A percentile compares a stretch with the other conserved stretches of the same genome.
phyloP scores from a whole-genome alignment of 805 yeast species.

The Cyberlindnera bimundalis region DNA sequence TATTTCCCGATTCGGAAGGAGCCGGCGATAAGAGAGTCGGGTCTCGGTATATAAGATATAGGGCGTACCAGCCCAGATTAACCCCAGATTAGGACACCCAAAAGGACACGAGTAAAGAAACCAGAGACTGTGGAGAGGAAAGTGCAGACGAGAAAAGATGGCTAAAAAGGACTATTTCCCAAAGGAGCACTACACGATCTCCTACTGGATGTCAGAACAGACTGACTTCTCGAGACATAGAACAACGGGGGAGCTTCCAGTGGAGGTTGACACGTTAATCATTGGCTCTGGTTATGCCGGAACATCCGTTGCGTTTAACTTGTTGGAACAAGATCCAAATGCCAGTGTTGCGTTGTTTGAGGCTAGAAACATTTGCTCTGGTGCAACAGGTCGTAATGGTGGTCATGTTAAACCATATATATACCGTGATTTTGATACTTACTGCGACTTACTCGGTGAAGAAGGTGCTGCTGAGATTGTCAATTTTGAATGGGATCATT shows the following conservation, averaged over 20 bases:
- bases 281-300: conserved; percentile 48
- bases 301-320: conserved; percentile 36
- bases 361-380: conserved; percentile 39
- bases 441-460: conserved; percentile 14
- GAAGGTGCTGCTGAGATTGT: conserved; percentile 34
- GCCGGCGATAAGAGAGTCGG: no score
- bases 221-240: conserved; percentile 17
- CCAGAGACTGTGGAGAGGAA: no score
- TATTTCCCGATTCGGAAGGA: no score
- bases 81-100: no score
- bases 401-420: conserved; percentile 43
- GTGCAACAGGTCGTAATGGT: conserved; percentile 49
- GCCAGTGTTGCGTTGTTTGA: conserved; percentile 34
- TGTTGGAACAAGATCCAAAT: conserved; percentile 28
- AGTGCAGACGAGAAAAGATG: no score
- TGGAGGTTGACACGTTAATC: conserved; percentile 36
- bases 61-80: no score
- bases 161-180: conserved; percentile 17
- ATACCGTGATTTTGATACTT: conserved; percentile 11
- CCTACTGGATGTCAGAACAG: conserved; percentile 20
- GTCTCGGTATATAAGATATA: no score
- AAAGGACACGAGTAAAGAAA: no score
- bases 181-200: conserved; percentile 17
- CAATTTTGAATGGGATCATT: conserved; percentile 36
- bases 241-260: conserved; percentile 30